Evolutionary conservation across 192 early-diverging fungal species (phyloP), one percentile per base, ranked within the genome.

Genomic region (Gryganskiella cystojenkinii): DNA sequence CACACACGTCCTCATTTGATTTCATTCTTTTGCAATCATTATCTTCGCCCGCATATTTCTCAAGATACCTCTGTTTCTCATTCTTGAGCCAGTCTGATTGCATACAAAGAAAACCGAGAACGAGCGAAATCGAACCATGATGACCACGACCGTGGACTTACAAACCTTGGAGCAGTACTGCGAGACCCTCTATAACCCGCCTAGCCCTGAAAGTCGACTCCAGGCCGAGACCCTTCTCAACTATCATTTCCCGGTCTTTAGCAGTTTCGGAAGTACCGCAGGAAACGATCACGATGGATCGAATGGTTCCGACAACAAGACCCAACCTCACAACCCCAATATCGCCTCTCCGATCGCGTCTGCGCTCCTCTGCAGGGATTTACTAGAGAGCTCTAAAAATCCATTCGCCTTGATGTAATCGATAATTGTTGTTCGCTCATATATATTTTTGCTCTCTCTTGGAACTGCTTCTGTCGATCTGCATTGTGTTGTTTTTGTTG

Each of bases 161-260:
- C 61, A 33, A 20, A 62, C 67, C 8, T 40, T 78, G 22, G 74
- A 78, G 42, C 74, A 69, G 50, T 59, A 59, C 34, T 78, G 74
- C 56, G 64, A 78, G 40, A 69, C 74, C 13, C 56, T 78, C 24
- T 78, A 78, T 42, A 78, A 68, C 61, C 61, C 74, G 44, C 55
- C 67, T 5, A 61, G 50, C 50, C 49, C 67, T 8, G 17, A 60
- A 15, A 64, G 66, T 19, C 52, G 74, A 43, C 45, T 46, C 22
- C 65, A 78, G 9, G 74, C 66, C 31, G 74, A 68, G 34, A 59
- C 24, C 25, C n/a, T 69, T 22, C 61, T 78, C 17, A 66, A 69
- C 43, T 78, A 69, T 51, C 61, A 69, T 43, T 78, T 52, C 17
- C 74, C 74, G 25, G 62, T 60, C 33, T 78, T 78, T 50, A 78